Conservation (phyloP, 1,284 basidiomycete species). For the Earliella scabrosa region DNA sequence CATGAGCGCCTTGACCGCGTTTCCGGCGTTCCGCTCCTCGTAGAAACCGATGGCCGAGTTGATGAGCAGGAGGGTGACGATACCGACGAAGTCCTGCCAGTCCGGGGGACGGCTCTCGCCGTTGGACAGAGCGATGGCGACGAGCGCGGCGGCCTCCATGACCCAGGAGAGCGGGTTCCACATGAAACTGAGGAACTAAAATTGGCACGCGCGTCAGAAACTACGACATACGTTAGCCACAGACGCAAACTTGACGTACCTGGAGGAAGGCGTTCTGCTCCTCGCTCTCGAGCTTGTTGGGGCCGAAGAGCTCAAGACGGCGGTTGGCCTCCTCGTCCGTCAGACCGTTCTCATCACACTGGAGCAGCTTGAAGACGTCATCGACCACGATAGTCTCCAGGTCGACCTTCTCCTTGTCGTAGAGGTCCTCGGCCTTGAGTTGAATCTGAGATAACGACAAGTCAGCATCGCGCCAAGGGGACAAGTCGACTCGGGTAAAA, state of each 20-base stretch:
- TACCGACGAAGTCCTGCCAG: constrained; percentile 98
- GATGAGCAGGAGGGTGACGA: constrained; percentile 89
- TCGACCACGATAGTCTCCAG: constrained; percentile 96
- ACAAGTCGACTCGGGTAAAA: constrained; percentile 20
- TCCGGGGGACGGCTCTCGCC: constrained; percentile 87
- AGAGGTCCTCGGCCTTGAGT: constrained; percentile 92
- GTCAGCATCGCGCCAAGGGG: constrained; percentile 14
- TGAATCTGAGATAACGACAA: constrained; percentile 62
- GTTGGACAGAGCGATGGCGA: constrained; percentile 96
- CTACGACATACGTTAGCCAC: too few relatives aligned
- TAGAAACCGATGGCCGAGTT: constrained; percentile 99
- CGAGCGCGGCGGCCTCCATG: constrained; percentile 97
- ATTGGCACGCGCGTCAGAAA: constrained; percentile 27
- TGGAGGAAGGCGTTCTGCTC: constrained; percentile 88
- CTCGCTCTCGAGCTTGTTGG: constrained; percentile 93
- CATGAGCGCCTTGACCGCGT: constrained; percentile 99
- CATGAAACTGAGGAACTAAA: constrained; percentile 94
- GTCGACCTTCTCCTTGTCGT: constrained; percentile 99
- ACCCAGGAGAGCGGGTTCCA: constrained; percentile 99
- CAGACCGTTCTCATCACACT: constrained; percentile 87
- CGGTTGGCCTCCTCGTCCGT: constrained; percentile 74
- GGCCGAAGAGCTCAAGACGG: constrained; percentile 94
- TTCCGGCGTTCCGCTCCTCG: constrained; percentile 96
- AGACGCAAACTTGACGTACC: constrained; percentile 51
- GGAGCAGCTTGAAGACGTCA: constrained; percentile 95